These are phyloP conservation scores for Penicillium diatomitis DNA, from an alignment of 495 filamentous ascomycete species.

Conservation along the genomic window DNA sequence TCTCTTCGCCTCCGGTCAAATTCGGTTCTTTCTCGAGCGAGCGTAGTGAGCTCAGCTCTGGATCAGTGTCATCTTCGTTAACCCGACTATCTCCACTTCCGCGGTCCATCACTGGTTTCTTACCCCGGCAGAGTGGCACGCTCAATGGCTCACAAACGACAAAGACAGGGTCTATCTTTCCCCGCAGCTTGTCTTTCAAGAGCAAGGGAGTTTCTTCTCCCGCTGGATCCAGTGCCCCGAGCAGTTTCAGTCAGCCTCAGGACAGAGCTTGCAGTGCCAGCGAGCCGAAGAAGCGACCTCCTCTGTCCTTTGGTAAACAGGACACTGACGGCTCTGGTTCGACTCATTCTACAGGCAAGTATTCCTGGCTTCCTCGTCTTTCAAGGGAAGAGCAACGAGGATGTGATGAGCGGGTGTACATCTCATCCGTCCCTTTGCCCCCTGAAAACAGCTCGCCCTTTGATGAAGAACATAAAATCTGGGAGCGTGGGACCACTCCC, in stretches of 20 bases:
- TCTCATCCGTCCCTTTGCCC: background rate
- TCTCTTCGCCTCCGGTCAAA: no score
- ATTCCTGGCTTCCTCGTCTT: slow-evolving; percentile 4
- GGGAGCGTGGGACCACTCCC: no score
- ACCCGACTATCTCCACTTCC: background rate
- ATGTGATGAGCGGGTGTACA: no score
- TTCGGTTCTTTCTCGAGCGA: no score
- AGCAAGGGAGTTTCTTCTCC: slow-evolving; percentile 2
- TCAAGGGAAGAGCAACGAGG: background rate
- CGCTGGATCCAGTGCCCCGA: background rate
- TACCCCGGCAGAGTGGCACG: background rate
- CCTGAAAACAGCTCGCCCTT: slow-evolving; percentile 5
- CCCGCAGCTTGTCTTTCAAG: slow-evolving; percentile 6
- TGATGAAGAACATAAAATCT: background rate
- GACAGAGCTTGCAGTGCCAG: background rate
- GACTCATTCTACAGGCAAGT: slow-evolving; percentile 2
- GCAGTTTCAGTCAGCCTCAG: background rate
- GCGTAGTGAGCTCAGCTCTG: no score
- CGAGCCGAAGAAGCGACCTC: slow-evolving; percentile 12
- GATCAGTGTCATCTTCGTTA: no score
- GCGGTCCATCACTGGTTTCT: background rate
- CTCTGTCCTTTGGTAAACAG: slow-evolving; percentile 19
- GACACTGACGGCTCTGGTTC: slow-evolving; percentile 6
- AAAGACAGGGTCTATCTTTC: background rate
- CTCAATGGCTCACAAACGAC: background rate